Evolutionary conservation across 306 rosid species (phyloP).

Genomic region (Trifolium subterraneum): DNA sequence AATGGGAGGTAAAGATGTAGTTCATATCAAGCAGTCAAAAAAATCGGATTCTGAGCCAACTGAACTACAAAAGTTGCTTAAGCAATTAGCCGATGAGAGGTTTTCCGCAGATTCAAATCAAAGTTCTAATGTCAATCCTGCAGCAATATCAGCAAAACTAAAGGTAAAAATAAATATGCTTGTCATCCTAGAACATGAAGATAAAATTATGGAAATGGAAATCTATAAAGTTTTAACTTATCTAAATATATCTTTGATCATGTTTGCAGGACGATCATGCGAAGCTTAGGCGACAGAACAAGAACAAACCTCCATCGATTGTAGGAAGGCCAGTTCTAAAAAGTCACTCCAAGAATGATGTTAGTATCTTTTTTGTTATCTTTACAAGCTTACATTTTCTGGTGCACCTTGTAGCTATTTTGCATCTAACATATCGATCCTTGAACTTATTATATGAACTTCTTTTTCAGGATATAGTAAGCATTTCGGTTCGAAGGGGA

Average conservation of each 20-base stretch:
- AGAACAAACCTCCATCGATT: slow-evolving; percentile 41
- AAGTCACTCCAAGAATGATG: slow-evolving; percentile 68
- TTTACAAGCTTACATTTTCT: slow-evolving; percentile 4
- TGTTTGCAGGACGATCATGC: slow-evolving; percentile 58
- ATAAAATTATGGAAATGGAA: slow-evolving; percentile 15
- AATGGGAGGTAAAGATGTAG: slow-evolving; percentile 95
- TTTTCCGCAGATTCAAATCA: slow-evolving; percentile 57
- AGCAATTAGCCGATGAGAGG: slow-evolving; percentile 75
- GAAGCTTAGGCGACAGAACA: slow-evolving; percentile 43
- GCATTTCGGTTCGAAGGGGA: slow-evolving; percentile 72
- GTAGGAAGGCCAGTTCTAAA: slow-evolving; percentile 54
- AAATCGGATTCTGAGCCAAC: slow-evolving; percentile 58
- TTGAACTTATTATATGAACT: slow-evolving; percentile 21
- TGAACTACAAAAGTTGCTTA: slow-evolving; percentile 76
- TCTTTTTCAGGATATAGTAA: slow-evolving; percentile 59
- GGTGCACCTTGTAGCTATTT: slow-evolving; percentile 22
- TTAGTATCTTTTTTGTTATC: slow-evolving; percentile 45
- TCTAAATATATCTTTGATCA: slow-evolving; percentile 17
- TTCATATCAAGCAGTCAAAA: slow-evolving; percentile 74
- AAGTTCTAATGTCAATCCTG: slow-evolving; percentile 43
- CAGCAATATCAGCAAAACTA: slow-evolving; percentile 50
- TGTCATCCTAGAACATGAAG: slow-evolving; percentile 13
- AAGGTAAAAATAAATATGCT: slow-evolving; percentile 48
- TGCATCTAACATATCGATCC: slow-evolving; percentile 10
- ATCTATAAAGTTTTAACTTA: background rate